These are phyloP conservation scores for Thermomyces lanuginosus DNA, from an alignment of 2,329 filamentous ascomycete genomes.

Conservation along the genomic window DNA sequence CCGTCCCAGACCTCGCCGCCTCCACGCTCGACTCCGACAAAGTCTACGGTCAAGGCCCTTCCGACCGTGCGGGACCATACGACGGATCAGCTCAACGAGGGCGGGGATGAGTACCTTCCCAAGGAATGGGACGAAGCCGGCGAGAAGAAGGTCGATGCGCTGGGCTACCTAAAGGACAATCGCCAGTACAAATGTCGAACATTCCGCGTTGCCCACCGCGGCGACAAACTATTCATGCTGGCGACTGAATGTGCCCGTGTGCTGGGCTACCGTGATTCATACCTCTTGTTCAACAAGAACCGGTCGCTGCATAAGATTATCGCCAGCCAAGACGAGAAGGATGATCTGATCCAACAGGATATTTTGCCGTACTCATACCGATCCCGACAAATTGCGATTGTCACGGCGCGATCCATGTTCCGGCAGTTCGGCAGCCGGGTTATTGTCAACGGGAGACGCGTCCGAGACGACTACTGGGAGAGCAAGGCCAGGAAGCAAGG, in stretches of 20 bases:
- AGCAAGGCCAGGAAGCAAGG: slow-evolving; percentile 92
- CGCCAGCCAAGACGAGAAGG: slow-evolving; percentile 86
- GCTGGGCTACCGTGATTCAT: slow-evolving; percentile 89
- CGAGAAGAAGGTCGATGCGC: slow-evolving; percentile 78
- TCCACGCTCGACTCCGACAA: slow-evolving; percentile 58
- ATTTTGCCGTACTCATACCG: slow-evolving; percentile 94
- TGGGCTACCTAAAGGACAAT: slow-evolving; percentile 64
- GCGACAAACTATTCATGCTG: slow-evolving; percentile 94
- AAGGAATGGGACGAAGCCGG: slow-evolving; percentile 85
- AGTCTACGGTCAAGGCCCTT: slow-evolving; percentile 74
- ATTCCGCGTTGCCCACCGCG: slow-evolving; percentile 78
- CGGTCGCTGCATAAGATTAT: slow-evolving; percentile 95
- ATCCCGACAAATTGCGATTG: slow-evolving; percentile 95
- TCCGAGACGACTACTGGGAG: slow-evolving; percentile 98
- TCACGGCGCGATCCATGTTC: slow-evolving; percentile 96
- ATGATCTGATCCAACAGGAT: slow-evolving; percentile 86
- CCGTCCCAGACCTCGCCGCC: slow-evolving; percentile 49
- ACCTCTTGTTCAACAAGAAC: slow-evolving; percentile 97
- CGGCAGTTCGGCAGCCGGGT: slow-evolving; percentile 92
- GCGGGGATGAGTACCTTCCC: slow-evolving; percentile 86
- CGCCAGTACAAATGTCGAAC: slow-evolving; percentile 87
- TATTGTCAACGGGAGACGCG: slow-evolving; percentile 73
- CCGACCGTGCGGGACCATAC: slow-evolving; percentile 95
- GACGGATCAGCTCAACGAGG: slow-evolving; percentile 77
- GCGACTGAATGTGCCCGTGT: slow-evolving; percentile 94